These are phyloP conservation scores for Lipomyces starkeyi DNA, from an alignment of 805 yeast species.

Conservation along the genomic window DNA sequence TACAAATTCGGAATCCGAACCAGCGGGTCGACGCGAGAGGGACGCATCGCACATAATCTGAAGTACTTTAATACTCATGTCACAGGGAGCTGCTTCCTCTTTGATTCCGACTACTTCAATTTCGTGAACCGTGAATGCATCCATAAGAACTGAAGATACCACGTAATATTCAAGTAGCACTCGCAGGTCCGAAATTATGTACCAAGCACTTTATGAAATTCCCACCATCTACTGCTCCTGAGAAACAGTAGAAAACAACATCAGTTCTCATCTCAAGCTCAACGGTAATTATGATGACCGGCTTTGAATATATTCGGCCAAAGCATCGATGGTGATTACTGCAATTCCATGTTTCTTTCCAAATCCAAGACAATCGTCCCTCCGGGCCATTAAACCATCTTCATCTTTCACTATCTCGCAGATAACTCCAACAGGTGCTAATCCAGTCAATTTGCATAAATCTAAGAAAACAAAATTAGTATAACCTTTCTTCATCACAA, in stretches of 20 bases:
- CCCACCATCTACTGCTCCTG: not conserved
- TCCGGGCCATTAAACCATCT: slow-evolving; percentile 95
- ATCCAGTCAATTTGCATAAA: slow-evolving; percentile 74
- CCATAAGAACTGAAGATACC: not conserved
- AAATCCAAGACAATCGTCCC: slow-evolving; percentile 81
- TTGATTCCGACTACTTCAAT: no score
- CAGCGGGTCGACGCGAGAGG: no score
- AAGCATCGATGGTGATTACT: slow-evolving; percentile 76
- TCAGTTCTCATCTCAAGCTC: not conserved
- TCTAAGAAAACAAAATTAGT: slow-evolving; percentile 50
- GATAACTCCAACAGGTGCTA: slow-evolving; percentile 86
- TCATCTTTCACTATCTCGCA: slow-evolving; percentile 92
- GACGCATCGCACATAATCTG: no score
- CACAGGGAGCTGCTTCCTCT: no score
- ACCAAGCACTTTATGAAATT: not conserved
- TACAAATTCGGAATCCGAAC: no score
- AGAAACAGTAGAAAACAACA: not conserved
- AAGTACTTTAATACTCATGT: no score
- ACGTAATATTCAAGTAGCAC: not conserved
- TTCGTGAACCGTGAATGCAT: no score
- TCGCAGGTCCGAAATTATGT: not conserved
- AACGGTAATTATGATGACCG: not conserved
- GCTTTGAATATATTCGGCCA: slow-evolving; percentile 58
- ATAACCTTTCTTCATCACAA: not conserved
- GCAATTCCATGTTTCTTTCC: slow-evolving; percentile 66